phyloP scores from a whole-genome alignment of 768 basidiomycete species.

The Serendipita sp. region DNA sequence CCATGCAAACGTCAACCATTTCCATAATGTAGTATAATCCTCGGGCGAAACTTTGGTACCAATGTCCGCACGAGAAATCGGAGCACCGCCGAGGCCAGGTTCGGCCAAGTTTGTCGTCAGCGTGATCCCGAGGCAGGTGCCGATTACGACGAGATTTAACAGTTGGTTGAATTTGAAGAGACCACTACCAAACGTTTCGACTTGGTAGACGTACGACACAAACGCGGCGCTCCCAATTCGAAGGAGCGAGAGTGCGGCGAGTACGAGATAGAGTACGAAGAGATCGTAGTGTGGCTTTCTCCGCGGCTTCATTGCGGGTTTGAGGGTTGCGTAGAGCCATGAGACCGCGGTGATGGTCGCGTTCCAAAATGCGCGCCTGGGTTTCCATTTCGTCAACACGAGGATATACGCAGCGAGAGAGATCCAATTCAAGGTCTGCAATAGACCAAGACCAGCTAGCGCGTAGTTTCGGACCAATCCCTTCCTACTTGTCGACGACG shows the following conservation, averaged over 20 bases:
- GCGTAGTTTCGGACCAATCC: neutral
- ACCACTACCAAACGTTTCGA: slow-evolving; percentile 26
- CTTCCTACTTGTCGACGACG: neutral
- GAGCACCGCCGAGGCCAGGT: slow-evolving; percentile 27
- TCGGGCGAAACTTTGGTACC: slow-evolving; percentile 46
- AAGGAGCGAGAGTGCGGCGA: slow-evolving; percentile 32
- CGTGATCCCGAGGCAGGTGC: slow-evolving; percentile 31
- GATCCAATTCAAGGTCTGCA: neutral
- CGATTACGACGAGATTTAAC: slow-evolving; percentile 31
- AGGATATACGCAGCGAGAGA: neutral
- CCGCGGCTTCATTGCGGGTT: slow-evolving; percentile 36
- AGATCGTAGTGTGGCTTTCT: slow-evolving; percentile 50
- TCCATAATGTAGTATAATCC: slow-evolving; percentile 57
- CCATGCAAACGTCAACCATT: slow-evolving; percentile 63
- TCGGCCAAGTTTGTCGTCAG: slow-evolving; percentile 50
- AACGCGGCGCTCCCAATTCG: slow-evolving; percentile 40
- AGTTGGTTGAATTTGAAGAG: slow-evolving; percentile 16
- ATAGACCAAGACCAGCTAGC: neutral
- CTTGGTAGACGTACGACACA: slow-evolving; percentile 29
- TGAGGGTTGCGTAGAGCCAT: slow-evolving; percentile 53
- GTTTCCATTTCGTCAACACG: neutral
- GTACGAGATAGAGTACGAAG: slow-evolving; percentile 39
- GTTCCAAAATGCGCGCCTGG: no score
- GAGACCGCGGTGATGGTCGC: slow-evolving; percentile 34
- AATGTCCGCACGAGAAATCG: slow-evolving; percentile 19